Base-by-base conservation (phyloP, 2,329 filamentous ascomycete species). In the Alternaria panax region DNA sequence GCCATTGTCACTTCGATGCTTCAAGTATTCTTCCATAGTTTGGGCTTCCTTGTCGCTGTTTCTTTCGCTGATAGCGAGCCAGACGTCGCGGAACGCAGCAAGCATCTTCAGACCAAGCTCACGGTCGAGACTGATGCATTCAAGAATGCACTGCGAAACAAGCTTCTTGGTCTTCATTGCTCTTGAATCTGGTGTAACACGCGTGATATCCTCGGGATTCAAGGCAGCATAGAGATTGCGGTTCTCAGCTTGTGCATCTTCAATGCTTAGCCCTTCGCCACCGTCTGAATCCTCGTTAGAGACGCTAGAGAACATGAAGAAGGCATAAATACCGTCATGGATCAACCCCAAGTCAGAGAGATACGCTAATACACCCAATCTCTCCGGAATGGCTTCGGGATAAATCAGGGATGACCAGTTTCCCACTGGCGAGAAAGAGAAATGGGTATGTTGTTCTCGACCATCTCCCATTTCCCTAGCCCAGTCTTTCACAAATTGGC, bases 1-100 rank as follows among this genome's bases (percentile, higher is more conserved):
- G 8, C 38, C 38, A 9, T 53, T 53, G 1, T 32, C 24, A 9
- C 27, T 53, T 25, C 51, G 38, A 27, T 43, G 45, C 3, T 42
- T 25, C n/a, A 53, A 32, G 40, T 53, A 53, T 34, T 53, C 51
- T 43, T 53, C 38, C 27, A 53, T 30, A 24, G 12, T 32, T 25
- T 43, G 5, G 3, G 28, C 25, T 34, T 53, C 51, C 18, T 53
- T 43, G 40, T 53, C 38, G 27, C 28, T 53, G 36, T 53, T 12
- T 7, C 28, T 32, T 22, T 53, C 51, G 38, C 25, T 43, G 16
- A 53, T 43, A 24, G 38, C 51, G 7, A 53, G 40, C 51, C 38
- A 53, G 12, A 24, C 38, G 5, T 43, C 18, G 25, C 28, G 51
- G 22, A 32, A 53, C 16, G 40, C 27, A 18, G 25, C 36, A 18